Conservation (phyloP, 2,329 filamentous ascomycete genomes). For the Rhytidhysteron rufulum region DNA sequence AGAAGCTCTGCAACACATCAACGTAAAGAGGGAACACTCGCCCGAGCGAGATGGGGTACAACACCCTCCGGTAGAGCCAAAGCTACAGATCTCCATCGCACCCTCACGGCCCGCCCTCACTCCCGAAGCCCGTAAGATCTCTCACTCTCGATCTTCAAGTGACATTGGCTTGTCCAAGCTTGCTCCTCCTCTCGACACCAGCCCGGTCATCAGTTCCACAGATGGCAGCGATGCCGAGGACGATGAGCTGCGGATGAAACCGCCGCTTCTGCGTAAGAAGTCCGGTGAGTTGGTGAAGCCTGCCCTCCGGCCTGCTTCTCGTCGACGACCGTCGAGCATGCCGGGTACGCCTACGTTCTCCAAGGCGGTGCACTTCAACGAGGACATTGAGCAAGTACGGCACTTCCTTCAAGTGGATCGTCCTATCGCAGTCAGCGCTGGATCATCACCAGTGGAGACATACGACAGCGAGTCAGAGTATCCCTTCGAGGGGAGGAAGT, state of each 20-base stretch:
- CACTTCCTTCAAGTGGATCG: conserved; percentile 94
- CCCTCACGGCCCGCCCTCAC: conserved; percentile 41
- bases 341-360: conserved; percentile 93
- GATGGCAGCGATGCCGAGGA: conserved; percentile 54
- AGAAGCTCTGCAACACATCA: conserved; percentile 77
- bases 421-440: conserved; percentile 91
- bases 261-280: conserved; percentile 96
- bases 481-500: conserved; percentile 62
- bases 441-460: conserved; percentile 83
- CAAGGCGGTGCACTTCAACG: conserved; percentile 98
- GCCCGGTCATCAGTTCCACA: conserved; percentile 42
- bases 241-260: conserved; percentile 62
- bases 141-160: conserved; percentile 58
- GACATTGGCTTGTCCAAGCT: conserved; percentile 51
- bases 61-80: conserved; percentile 12
- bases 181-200: conserved; percentile 40
- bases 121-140: conserved; percentile 56
- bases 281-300: conserved; percentile 94
- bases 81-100: conserved; percentile 15
- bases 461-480: conserved; percentile 89
- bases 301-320: conserved; percentile 76
- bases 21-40: conserved; percentile 60
- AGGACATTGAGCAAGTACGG: conserved; percentile 90
- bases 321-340: conserved; percentile 87
- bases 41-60: conserved; percentile 39